Percentiles rank a stretch among this genome's conserved stretches.
phyloP scores from a whole-genome alignment of 176 grass and related monocot genomes.

The Eleusine coracana region DNA sequence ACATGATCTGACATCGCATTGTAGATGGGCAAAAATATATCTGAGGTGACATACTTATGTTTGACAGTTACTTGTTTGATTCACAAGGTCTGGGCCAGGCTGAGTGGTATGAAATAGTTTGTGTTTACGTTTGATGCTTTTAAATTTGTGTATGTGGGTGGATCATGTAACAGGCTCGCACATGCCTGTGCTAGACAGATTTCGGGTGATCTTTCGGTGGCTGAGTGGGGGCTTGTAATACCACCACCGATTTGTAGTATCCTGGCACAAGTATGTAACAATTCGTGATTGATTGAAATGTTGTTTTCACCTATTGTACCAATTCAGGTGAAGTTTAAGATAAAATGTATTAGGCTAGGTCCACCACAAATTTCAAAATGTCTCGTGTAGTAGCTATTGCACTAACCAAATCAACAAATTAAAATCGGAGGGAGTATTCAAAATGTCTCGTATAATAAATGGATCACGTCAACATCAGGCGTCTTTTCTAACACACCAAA shows the following conservation, averaged over 20 bases:
- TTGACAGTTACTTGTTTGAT: not conserved
- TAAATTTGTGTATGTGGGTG: no score
- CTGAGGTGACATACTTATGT: not conserved
- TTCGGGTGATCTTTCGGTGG: no score
- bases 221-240: no score
- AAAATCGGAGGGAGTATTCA: not conserved
- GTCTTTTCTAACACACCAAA: not conserved
- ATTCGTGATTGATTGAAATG: not conserved
- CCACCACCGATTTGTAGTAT: no score
- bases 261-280: no score
- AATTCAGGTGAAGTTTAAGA: not conserved
- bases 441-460: not conserved
- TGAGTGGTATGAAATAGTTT: no score
- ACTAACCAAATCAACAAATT: no score
- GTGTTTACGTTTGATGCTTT: no score
- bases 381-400: no score
- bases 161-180: no score
- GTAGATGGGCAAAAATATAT: not conserved
- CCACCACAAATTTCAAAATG: not conserved
- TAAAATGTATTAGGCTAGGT: not conserved
- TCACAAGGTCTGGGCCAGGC: not conserved
- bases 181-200: no score
- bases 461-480: constrained; percentile 21
- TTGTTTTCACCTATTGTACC: not conserved
- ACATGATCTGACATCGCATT: not conserved